Base-by-base conservation (phyloP, 805 yeast genomes). In the Pichia membranifaciens region DNA sequence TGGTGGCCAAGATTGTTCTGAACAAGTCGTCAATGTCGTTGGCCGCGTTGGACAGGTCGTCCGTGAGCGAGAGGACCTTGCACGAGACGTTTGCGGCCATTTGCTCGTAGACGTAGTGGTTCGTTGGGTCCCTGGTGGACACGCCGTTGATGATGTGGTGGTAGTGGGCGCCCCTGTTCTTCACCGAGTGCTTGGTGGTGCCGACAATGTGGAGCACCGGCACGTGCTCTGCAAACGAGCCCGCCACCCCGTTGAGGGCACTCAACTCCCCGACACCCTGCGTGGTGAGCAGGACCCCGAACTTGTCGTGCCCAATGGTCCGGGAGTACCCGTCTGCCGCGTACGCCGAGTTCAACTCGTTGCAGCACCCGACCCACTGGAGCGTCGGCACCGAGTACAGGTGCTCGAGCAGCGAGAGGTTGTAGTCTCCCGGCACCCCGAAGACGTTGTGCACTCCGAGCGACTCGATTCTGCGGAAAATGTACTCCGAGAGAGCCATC, bases 181-280 rank as follows among this genome's bases (percentile, higher is more conserved):
- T 63, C 16, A 44, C 55, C 9, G 29, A 43, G 20, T 68, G 63
- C n/a, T 77, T 69, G 6, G 88, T 80, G 50, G 87, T 81, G 35
- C 96, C 96, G 16, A 89, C 96, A 54, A 89, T 81, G 65, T 87
- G 96, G 48, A 88, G 69, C 2, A 88, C 69, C 6, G 93, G 93
- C 38, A 83, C 82, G 55, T 73, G 77, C 66, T 88, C 96, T 31
- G 95, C 84, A 68, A 76, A 83, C 0, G 96, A 78, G 43, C 96
- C 96, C 29, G 88, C 73, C 46, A 87, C 69, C 41, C 95, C 96
- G 65, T 87, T 87, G 51, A 87, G 59, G 2, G 95, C 95, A 49
- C 88, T 79, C 52, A 87, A 72, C 62, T 88, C 96, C 48, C 96
- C 96, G 16, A 88, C 96, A 43, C 96, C 96, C 64, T 73, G 86